Evolutionary conservation across 148 eudicot genomes (phyloP).

Genomic region (Chenopodium album): DNA sequence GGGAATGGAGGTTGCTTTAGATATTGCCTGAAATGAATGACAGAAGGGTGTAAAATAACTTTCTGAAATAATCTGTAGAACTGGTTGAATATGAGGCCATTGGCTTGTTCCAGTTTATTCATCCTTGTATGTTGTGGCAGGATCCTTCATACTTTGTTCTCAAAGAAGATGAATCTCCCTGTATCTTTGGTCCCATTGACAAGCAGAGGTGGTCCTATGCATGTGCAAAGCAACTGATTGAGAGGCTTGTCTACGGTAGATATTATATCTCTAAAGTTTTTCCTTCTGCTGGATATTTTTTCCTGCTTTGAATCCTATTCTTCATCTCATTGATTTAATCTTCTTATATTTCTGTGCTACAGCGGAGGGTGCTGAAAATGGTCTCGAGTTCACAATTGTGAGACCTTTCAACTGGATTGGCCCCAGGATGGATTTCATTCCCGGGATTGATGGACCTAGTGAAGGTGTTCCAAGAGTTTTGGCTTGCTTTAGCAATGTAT

Average conservation of each 20-base stretch:
- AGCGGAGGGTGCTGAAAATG: conserved; percentile 99
- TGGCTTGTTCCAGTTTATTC: not conserved
- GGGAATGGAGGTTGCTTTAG: not conserved
- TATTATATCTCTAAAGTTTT: not conserved
- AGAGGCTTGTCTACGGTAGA: conserved; percentile 88
- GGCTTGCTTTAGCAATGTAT: conserved; percentile 96
- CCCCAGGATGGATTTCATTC: conserved; percentile 99
- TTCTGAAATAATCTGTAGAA: no score
- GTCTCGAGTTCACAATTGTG: conserved; percentile 90
- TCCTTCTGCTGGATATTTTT: not conserved
- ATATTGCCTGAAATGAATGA: not conserved
- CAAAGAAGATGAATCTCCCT: conserved; percentile 85
- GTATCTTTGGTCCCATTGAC: conserved; percentile 96
- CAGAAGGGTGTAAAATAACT: no score
- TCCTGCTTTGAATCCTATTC: not conserved
- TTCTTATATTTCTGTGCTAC: conserved; percentile 13
- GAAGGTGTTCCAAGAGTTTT: conserved; percentile 99
- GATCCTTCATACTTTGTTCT: conserved; percentile 88
- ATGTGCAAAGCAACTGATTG: conserved; percentile 96
- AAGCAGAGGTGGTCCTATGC: conserved; percentile 99
- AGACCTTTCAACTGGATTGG: conserved; percentile 99
- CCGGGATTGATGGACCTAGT: conserved; percentile 97
- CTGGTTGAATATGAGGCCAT: not conserved
- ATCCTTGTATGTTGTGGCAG: conserved; percentile 33
- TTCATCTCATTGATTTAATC: not conserved